Evolutionary conservation across 495 filamentous ascomycete species (phyloP), one percentile per base, ranked within the genome.

Genomic region (Collariella sp.): DNA sequence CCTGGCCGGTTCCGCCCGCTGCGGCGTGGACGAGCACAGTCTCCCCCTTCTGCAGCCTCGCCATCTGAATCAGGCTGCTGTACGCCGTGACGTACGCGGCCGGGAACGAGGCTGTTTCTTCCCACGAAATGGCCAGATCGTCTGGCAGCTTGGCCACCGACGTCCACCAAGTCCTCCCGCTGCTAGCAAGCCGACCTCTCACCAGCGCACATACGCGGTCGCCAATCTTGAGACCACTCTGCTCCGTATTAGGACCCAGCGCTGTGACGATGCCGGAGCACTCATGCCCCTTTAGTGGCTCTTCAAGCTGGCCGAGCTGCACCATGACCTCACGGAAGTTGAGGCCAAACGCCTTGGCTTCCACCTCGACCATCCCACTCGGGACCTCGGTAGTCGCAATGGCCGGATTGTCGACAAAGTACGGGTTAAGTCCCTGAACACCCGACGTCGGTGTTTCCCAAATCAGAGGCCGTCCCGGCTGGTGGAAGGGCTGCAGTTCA

Each of bases 1-100:
- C 74, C 48, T 74, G 64, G 5, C 76, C 76, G 11, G 72, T 65
- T 5, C 66, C 75, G 7, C 77, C 74, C 4, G 72, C 61, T 0
- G 66, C 73, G 11, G 70, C 60, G 45, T 75, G 73, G 34, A 79
- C 74, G 0, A 79, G 65, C 5, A 78, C 59, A 0, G 64, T 64
- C 34, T 74, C 68, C 18, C 58, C 60, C 39, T 59, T 42, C 34
- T 50, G 26, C 7, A 76, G 54, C 0, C 58, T 50, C 0, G 63
- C 73, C 10, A 61, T 46, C 1, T 63, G 55, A 12, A 65, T 38
- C 11, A 72, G 44, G 11, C 61, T 50, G 24, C 60, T 50, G 50
- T 66, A 56, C 19, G 66, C 67, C 23, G 64, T 64, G 11, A 5
- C 7, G 42, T 11, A 45, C 1, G 18, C 18, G 18, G 16, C 15